Evolutionary conservation across 306 rosid genomes (phyloP), one percentile per base, ranked within the genome.

Genomic region (Quercus parvula): DNA sequence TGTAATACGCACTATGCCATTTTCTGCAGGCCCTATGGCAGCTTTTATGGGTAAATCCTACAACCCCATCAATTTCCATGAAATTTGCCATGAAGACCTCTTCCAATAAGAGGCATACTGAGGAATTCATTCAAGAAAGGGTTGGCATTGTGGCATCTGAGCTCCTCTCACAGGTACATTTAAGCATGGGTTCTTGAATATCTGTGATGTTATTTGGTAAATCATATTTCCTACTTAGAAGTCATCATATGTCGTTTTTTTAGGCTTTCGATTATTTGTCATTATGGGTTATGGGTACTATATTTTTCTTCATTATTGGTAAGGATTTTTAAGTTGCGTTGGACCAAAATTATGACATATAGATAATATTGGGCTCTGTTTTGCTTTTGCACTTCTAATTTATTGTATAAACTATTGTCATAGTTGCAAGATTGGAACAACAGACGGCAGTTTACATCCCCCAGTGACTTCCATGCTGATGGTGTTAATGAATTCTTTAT

Each of bases 351-450:
- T 72, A 30, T 18, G 51, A 56, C 73, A 55, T 73, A 73, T 30
- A 30, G 54, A 56, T 15, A 64, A 71, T 75, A 27, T 70, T 28
- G 27, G 73, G 46, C 58, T 71, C 71, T 61, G 31, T 52, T 63
- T 63, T 17, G 15, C 46, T 49, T 49, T 49, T 49, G 54, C 12
- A 35, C 52, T 84, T 55, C 84, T 85, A 44, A 76, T 74, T 63
- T 73, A 67, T 62, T 49, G 63, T 79, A 46, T 73, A 59, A 81
- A 63, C 76, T 81, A 63, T 81, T 62, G 68, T 52, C 79, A 52
- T 71, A 95, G 99, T 89, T 95, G 88, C 99, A 95, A 95, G 98
- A 93, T 85, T 95, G 99, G 99, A 95, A 95, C 88, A 95, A 91
- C 74, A 88, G 99, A 81, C 91, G 91, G 30, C 89, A 95, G 79